phyloP scores from a whole-genome alignment of 208 protist genomes.

The Leishmania guyanensis region DNA sequence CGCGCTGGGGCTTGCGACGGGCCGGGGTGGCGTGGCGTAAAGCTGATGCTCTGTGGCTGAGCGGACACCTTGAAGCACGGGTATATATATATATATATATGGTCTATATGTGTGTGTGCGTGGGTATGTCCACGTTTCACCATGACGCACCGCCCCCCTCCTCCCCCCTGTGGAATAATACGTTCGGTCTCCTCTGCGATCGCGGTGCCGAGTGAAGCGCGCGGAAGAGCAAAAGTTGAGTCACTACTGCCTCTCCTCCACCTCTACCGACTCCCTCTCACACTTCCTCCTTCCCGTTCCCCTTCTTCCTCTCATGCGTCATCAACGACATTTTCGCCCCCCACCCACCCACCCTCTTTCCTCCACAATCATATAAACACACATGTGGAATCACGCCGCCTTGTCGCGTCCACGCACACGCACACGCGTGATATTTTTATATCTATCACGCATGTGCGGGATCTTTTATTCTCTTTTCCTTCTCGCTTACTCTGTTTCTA shows the following conservation, averaged over 20 bases:
- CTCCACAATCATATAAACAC: not conserved
- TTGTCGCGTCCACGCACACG: not conserved
- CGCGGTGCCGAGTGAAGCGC: not conserved
- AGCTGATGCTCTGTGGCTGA: too few relatives aligned
- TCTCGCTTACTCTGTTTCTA: constrained; percentile 9
- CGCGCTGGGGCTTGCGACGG: too few relatives aligned
- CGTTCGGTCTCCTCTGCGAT: not conserved
- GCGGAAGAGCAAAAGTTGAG: not conserved
- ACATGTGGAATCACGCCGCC: not conserved
- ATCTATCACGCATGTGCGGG: not conserved
- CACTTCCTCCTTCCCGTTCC: constrained; percentile 7
- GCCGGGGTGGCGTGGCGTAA: too few relatives aligned
- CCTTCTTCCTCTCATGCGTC: not conserved
- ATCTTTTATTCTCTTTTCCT: not conserved
- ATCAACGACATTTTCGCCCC: not conserved
- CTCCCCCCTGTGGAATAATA: too few relatives aligned
- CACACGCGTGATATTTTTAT: not conserved
- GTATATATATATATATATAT: too few relatives aligned
- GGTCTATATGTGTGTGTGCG: not conserved
- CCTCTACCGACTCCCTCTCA: not conserved
- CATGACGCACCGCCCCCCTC: too few relatives aligned
- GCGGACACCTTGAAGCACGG: too few relatives aligned
- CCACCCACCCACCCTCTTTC: too few relatives aligned
- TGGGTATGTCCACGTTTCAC: not conserved
- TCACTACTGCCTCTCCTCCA: not conserved